A percentile compares a stretch with the other conserved stretches of the same genome.
Evolutionary conservation across 768 basidiomycete genomes (phyloP).

Genomic region (Calocybe cyanea): DNA sequence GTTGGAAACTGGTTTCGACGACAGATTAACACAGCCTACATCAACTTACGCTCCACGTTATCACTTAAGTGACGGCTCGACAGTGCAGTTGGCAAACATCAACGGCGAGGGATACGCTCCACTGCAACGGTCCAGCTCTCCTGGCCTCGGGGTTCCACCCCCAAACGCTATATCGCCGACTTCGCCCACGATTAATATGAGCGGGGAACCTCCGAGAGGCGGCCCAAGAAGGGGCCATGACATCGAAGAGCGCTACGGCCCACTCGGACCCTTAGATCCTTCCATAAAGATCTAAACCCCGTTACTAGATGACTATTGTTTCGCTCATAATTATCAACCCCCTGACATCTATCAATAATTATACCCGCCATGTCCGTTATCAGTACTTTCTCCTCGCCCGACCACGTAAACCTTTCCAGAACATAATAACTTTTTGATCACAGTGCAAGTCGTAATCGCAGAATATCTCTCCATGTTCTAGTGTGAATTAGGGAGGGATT

Average conservation of each 20-base stretch:
- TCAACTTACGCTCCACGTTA: conserved; percentile 50
- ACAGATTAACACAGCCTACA: conserved; percentile 49
- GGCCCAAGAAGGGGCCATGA: conserved; percentile 18
- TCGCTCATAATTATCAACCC: too few species aligned
- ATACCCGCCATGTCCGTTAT: too few species aligned
- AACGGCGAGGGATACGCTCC: conserved; percentile 55
- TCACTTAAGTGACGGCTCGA: conserved; percentile 57
- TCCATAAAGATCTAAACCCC: conserved; percentile 44
- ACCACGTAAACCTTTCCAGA: too few species aligned
- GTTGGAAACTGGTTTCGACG: conserved; percentile 88
- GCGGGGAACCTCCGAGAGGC: conserved; percentile 15
- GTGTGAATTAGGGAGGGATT: too few species aligned
- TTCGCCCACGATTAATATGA: conserved; percentile 31
- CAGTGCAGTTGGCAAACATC: conserved; percentile 37
- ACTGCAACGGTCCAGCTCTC: conserved; percentile 47
- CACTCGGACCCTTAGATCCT: conserved; percentile 60
- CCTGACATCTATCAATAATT: too few species aligned
- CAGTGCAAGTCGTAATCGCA: too few species aligned
- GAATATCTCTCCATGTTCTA: too few species aligned
- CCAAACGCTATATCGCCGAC: conserved; percentile 37
- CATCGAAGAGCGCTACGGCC: conserved; percentile 44
- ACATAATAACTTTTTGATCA: too few species aligned
- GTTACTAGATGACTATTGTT: too few species aligned
- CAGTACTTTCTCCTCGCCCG: too few species aligned
- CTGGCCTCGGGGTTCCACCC: conserved; percentile 26